Evolutionary conservation across 768 basidiomycete species (phyloP).

Genomic region (Phaffia tasmanica): DNA sequence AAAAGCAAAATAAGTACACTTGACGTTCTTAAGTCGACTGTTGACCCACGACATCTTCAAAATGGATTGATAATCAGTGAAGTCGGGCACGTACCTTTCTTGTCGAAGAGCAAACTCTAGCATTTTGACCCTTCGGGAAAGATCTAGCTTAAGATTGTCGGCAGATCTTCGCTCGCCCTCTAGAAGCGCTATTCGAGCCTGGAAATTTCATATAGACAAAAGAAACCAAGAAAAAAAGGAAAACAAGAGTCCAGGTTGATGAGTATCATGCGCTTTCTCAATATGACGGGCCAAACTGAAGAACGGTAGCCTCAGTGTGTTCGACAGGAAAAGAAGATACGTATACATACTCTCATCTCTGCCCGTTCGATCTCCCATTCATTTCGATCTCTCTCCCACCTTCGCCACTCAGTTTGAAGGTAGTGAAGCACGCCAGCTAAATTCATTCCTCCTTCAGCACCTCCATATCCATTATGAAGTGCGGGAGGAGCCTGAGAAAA

Average conservation of each 20-base stretch:
- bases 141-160: slow-evolving; percentile 90
- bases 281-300: not conserved
- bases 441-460: slow-evolving; percentile 42
- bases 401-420: slow-evolving; percentile 93
- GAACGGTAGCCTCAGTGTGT: not conserved
- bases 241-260: no score
- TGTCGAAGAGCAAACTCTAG: slow-evolving; percentile 91
- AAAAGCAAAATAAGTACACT: not conserved
- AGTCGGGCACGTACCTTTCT: slow-evolving; percentile 67
- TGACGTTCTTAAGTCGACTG: not conserved
- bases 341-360: slow-evolving; percentile 79
- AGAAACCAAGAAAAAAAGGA: no score
- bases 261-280: not conserved
- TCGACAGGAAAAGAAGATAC: not conserved
- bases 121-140: slow-evolving; percentile 97
- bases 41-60: no score
- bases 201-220: slow-evolving; percentile 20
- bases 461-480: slow-evolving; percentile 6
- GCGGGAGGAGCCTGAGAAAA: slow-evolving; percentile 1
- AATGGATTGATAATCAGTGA: no score
- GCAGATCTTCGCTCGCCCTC: slow-evolving; percentile 95
- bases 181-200: slow-evolving; percentile 93
- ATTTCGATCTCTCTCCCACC: slow-evolving; percentile 91
- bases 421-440: slow-evolving; percentile 92
- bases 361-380: slow-evolving; percentile 99